Percentiles rank a stretch among this genome's conserved stretches.
Conservation (phyloP, 2,329 filamentous ascomycete species). For the Sarocladium oryzae region DNA sequence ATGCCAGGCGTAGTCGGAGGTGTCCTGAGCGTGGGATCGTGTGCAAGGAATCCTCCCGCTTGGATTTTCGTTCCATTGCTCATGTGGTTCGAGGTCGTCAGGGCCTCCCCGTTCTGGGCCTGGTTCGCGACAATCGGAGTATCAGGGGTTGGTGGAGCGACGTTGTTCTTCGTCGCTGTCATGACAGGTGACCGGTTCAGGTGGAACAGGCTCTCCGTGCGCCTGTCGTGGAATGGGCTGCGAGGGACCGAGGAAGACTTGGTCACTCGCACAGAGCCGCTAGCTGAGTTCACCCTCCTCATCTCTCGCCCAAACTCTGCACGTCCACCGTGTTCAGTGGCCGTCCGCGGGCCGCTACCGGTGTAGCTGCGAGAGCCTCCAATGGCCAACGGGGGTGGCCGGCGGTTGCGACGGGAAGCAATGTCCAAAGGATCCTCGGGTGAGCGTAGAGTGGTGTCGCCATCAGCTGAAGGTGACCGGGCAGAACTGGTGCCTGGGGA, state of each 20-base stretch:
- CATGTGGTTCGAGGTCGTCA: slow-evolving; percentile 19
- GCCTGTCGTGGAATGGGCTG: slow-evolving; percentile 37
- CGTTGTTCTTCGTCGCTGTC: slow-evolving; percentile 28
- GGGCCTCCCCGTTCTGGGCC: slow-evolving; percentile 33
- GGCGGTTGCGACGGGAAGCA: slow-evolving; percentile 43
- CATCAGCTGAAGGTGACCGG: slow-evolving; percentile 3
- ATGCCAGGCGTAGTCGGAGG: slow-evolving; percentile 48
- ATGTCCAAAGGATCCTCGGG: slow-evolving; percentile 44
- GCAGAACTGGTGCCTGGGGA: slow-evolving; percentile 6
- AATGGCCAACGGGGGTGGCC: slow-evolving; percentile 39
- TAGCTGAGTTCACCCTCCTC: slow-evolving; percentile 47
- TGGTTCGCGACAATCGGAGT: slow-evolving; percentile 36
- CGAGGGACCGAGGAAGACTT: slow-evolving; percentile 26
- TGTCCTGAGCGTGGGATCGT: slow-evolving; percentile 42
- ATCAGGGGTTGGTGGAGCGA: slow-evolving; percentile 44
- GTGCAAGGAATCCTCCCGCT: slow-evolving; percentile 13
- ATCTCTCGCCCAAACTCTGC: slow-evolving; percentile 41
- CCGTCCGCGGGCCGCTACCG: slow-evolving; percentile 37
- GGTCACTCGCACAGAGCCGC: slow-evolving; percentile 30
- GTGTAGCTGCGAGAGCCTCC: slow-evolving; percentile 35
- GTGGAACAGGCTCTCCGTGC: slow-evolving; percentile 38
- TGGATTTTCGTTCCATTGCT: slow-evolving; percentile 27
- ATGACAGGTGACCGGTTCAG: slow-evolving; percentile 36
- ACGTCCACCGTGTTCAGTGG: slow-evolving; percentile 38
- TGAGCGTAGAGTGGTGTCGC: slow-evolving; percentile 33